Conservation (phyloP, 140 eudicot genomes). For the Ambrosia hybrid region DNA sequence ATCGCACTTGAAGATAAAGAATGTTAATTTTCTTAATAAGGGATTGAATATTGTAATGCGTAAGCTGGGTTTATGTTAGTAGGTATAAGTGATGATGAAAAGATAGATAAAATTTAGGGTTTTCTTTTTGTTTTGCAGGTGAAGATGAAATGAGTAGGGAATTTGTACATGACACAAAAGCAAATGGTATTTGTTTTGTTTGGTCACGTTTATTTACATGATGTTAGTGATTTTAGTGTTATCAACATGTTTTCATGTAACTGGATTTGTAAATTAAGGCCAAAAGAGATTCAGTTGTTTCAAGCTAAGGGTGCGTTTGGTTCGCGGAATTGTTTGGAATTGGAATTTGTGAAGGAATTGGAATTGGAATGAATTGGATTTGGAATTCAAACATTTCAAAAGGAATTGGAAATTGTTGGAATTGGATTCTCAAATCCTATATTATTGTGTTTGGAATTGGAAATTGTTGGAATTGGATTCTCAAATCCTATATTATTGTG, state of each 20-base stretch:
- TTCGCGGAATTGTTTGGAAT: too few species aligned
- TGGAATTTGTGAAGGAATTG: too few species aligned
- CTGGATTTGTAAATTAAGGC: not conserved
- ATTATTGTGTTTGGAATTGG: too few species aligned
- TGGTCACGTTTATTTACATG: not conserved
- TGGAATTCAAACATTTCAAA: too few species aligned
- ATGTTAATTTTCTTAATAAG: not conserved
- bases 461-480: too few species aligned
- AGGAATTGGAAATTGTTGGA: too few species aligned
- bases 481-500: too few species aligned
- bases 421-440: too few species aligned
- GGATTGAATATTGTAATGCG: not conserved
- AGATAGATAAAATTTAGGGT: slow-evolving; percentile 1
- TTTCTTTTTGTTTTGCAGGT: slow-evolving; percentile 22
- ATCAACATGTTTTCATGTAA: not conserved
- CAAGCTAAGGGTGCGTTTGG: too few species aligned
- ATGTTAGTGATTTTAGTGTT: not conserved
- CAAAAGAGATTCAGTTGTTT: not conserved
- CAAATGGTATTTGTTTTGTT: slow-evolving; percentile 15
- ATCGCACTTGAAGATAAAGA: not conserved
- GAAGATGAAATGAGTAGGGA: slow-evolving; percentile 18
- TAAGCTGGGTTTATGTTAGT: not conserved
- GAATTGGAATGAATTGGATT: too few species aligned
- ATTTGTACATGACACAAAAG: slow-evolving; percentile 21
- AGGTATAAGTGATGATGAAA: not conserved